Evolutionary conservation across 148 eudicot genomes (phyloP), one percentile per base, ranked within the genome.

Genomic region (Fagopyrum esculentum): DNA sequence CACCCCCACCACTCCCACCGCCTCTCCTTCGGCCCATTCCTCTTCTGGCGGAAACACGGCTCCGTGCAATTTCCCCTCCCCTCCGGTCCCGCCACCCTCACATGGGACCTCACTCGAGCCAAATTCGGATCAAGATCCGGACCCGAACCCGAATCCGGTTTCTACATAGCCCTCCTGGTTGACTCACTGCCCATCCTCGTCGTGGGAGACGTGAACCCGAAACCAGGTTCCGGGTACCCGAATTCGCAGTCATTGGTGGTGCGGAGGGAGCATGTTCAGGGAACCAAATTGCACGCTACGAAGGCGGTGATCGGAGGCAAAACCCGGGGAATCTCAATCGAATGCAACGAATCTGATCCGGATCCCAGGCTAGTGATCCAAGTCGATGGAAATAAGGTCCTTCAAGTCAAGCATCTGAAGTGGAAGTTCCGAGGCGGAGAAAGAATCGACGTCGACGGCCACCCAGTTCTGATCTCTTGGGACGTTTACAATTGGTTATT

Each of bases 401-500:
- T 93, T 29, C 80, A 83, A 45, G 79, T 93, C 1, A 90, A 86
- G 79, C 91, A 93, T 76, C 71, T 93, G 69, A 83, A 81, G 69
- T 93, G 98, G 98, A 90, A 90, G 47, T 93, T 93, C 78, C 84
- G 98, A 4, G 98, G 98, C 2, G 89, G 89, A 52, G 93, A 90
- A 71, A 77, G 91, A n/a, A 75, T 93, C 8, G 88, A 89, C 40
- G 75, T 90, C 1, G 96, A 93, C 12, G 98, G 93, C 9, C 76
- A 82, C 6, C 73, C 57, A 6, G 79, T 93, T 30, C 90, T 82
- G 13, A 74, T 93, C 3, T 93, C 96, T 0, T 93, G 98, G 98
- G 98, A 93, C 43, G 96, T 87, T 0, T 84, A 89, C 40, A 87
- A 87, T 64, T 90, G 96, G 98, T 12, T 93, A 0, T 93, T 87